Conservation (phyloP, 768 basidiomycete species). For the Hirschioporus abietinus region DNA sequence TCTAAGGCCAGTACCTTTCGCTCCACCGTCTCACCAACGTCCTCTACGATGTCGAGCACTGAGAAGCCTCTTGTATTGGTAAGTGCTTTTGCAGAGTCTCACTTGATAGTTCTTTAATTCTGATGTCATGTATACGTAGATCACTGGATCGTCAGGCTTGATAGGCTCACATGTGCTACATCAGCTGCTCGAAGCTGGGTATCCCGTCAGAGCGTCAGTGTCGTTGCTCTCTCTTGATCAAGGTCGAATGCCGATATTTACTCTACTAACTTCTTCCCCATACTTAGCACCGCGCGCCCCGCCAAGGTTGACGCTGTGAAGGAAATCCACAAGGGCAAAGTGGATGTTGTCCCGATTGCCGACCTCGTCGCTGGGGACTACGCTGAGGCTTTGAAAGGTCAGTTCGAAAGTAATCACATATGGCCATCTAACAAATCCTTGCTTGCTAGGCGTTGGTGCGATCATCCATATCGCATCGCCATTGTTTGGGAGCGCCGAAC, state of each 20-base stretch:
- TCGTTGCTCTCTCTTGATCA: not conserved
- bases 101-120: too few relatives aligned
- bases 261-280: not conserved
- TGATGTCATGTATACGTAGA: conserved; percentile 3
- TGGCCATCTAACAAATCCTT: not conserved
- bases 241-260: not conserved
- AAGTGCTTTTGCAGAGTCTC: not conserved
- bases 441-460: conserved; percentile 11
- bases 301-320: conserved; percentile 13
- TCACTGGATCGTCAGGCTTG: conserved; percentile 18
- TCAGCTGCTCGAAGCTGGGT: conserved; percentile 17
- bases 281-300: conserved; percentile 16
- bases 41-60: not conserved
- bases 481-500: conserved; percentile 5
- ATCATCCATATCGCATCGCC: conserved; percentile 18
- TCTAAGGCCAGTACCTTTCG: too few relatives aligned
- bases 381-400: conserved; percentile 16
- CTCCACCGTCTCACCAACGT: too few relatives aligned
- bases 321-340: conserved; percentile 13
- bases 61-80: not conserved
- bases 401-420: not conserved
- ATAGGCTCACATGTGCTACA: conserved; percentile 15
- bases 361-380: conserved; percentile 19
- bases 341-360: conserved; percentile 15
- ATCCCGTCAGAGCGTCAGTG: conserved; percentile 13